Conservation (phyloP, 208 protist species). For the Leishmania major region DNA sequence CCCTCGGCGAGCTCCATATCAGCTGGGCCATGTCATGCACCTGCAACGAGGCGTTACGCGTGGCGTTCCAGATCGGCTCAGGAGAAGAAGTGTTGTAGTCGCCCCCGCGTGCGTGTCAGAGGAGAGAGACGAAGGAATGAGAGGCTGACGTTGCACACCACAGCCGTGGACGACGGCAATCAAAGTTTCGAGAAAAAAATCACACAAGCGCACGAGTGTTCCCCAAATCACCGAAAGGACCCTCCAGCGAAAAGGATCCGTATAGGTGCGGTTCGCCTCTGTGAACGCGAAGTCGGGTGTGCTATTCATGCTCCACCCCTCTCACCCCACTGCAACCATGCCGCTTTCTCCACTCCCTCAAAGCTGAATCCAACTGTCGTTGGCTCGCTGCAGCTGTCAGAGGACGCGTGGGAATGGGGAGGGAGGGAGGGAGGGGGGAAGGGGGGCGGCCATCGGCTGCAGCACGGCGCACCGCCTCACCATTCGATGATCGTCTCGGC, state of each 20-base stretch:
- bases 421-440: no score
- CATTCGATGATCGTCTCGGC: neutral
- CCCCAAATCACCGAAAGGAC: neutral
- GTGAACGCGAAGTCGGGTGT: neutral
- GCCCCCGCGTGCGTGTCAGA: neutral
- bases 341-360: neutral
- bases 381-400: neutral
- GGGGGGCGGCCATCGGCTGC: neutral
- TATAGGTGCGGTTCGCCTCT: neutral
- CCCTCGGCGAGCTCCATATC: constrained; percentile 51
- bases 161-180: neutral
- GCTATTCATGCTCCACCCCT: neutral
- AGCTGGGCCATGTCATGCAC: constrained; percentile 64
- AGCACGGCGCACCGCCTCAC: neutral
- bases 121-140: neutral
- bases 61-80: constrained; percentile 33
- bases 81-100: neutral
- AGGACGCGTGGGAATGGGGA: neutral
- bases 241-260: neutral
- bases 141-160: neutral
- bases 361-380: neutral
- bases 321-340: neutral
- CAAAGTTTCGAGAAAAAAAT: neutral
- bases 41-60: constrained; percentile 59
- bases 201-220: neutral